Evolutionary conservation across 192 early-diverging fungal genomes (phyloP).

Genomic region (Diversispora eburnea): DNA sequence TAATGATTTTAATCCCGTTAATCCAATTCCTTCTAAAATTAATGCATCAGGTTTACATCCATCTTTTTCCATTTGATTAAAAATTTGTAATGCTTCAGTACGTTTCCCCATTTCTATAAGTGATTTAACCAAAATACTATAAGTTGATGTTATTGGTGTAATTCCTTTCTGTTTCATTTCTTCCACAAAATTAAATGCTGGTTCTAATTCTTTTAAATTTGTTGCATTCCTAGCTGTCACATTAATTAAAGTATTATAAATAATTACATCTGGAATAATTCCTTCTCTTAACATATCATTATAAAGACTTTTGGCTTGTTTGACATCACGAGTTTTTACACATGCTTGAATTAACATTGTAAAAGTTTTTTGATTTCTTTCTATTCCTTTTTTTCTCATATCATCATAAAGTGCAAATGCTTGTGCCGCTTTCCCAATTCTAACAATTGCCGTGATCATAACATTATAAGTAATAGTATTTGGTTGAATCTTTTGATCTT

Average conservation of each 20-base stretch:
- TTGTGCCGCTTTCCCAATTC: not conserved
- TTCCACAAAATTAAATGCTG: slow-evolving; percentile 31
- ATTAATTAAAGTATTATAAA: slow-evolving; percentile 12
- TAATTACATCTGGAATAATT: not conserved
- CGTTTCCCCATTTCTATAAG: not conserved
- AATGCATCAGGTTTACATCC: not conserved
- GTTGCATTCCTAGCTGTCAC: not conserved
- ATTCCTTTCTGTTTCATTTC: slow-evolving; percentile 34
- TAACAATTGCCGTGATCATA: slow-evolving; percentile 29
- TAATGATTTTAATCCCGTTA: slow-evolving; percentile 6
- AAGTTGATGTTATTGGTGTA: slow-evolving; percentile 27
- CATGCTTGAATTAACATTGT: slow-evolving; percentile 5
- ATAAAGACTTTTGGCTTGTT: not conserved
- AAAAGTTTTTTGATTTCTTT: slow-evolving; percentile 5
- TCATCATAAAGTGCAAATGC: not conserved
- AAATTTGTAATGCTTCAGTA: slow-evolving; percentile 22
- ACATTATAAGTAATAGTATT: slow-evolving; percentile 27
- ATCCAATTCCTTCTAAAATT: slow-evolving; percentile 15
- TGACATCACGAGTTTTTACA: not conserved
- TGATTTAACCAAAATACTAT: slow-evolving; percentile 26
- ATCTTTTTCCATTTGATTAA: slow-evolving; percentile 25
- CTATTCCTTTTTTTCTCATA: slow-evolving; percentile 9
- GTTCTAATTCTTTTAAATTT: not conserved
- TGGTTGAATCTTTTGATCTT: not conserved
- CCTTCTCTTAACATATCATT: not conserved